These are phyloP conservation scores for Fomitiporia mediterranea DNA, from an alignment of 1,284 basidiomycete genomes.

Conservation along the genomic window DNA sequence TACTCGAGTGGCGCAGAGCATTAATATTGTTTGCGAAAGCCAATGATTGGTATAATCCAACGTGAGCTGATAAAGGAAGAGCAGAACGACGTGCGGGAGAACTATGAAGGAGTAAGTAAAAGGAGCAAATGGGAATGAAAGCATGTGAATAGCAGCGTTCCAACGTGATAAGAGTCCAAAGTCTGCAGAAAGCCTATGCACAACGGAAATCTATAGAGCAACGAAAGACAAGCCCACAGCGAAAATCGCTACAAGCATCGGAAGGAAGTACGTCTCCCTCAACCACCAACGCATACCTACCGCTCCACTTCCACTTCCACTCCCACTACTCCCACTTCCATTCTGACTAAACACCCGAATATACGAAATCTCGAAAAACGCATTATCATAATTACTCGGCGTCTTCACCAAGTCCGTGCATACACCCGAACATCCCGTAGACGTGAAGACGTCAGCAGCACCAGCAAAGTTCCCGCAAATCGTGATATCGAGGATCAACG, in stretches of 20 bases:
- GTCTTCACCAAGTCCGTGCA: slow-evolving; percentile 18
- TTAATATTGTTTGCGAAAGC: too few species aligned
- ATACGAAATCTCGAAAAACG: slow-evolving; percentile 21
- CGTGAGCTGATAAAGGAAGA: too few species aligned
- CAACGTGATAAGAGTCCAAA: too few species aligned
- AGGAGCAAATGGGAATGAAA: too few species aligned
- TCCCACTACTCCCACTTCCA: neutral
- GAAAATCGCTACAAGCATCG: neutral
- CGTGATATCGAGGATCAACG: slow-evolving; percentile 22
- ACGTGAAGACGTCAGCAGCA: slow-evolving; percentile 15
- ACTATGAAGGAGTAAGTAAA: too few species aligned
- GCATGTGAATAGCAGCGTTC: too few species aligned
- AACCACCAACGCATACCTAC: neutral
- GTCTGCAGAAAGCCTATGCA: too few species aligned
- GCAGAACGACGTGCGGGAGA: too few species aligned
- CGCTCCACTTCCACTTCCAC: neutral
- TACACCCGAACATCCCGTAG: slow-evolving; percentile 15
- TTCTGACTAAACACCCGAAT: slow-evolving; percentile 2
- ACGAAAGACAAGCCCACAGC: neutral
- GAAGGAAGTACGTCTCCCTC: neutral
- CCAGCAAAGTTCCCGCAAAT: slow-evolving; percentile 24
- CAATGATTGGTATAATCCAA: too few species aligned
- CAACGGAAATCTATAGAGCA: too few species aligned
- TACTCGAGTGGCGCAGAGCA: too few species aligned
- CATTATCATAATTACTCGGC: slow-evolving; percentile 17